These are phyloP conservation scores for Rhizopogon vinicolor DNA, from an alignment of 768 basidiomycete genomes.

Conservation along the genomic window DNA sequence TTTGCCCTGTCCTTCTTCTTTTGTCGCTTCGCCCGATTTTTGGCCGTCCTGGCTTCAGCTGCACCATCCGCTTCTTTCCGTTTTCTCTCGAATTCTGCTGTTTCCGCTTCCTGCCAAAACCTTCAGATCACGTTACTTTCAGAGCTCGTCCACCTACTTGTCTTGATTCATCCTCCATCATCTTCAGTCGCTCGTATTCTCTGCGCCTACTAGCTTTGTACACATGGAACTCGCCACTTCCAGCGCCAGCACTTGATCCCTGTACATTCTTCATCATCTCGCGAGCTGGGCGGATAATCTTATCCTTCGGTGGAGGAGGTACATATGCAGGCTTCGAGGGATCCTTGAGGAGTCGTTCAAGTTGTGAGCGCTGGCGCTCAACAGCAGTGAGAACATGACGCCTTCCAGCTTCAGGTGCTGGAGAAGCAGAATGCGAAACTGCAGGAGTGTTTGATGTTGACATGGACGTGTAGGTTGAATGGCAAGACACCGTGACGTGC, in stretches of 20 bases:
- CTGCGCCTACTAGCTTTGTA: slow-evolving; percentile 93
- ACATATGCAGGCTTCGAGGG: slow-evolving; percentile 79
- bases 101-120: slow-evolving; percentile 59
- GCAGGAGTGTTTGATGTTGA: slow-evolving; percentile 25
- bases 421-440: slow-evolving; percentile 26
- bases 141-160: slow-evolving; percentile 46
- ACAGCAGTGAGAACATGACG: slow-evolving; percentile 48
- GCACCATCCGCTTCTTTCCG: slow-evolving; percentile 64
- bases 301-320: slow-evolving; percentile 79
- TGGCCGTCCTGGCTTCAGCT: slow-evolving; percentile 87
- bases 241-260: slow-evolving; percentile 95
- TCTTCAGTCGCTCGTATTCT: slow-evolving; percentile 91
- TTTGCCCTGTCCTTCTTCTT: slow-evolving; percentile 84
- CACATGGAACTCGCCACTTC: slow-evolving; percentile 97
- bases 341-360: slow-evolving; percentile 87
- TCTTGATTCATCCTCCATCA: slow-evolving; percentile 79
- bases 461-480: slow-evolving; percentile 14
- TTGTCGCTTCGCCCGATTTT: slow-evolving; percentile 90
- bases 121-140: neutral
- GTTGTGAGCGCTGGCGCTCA: slow-evolving; percentile 57
- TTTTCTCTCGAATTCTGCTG: slow-evolving; percentile 70
- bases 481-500: neutral
- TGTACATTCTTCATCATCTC: slow-evolving; percentile 99
- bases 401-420: slow-evolving; percentile 20
- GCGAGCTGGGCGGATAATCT: slow-evolving; percentile 71